A percentile compares a stretch with the other conserved stretches of the same genome.
Evolutionary conservation across 208 protist species (phyloP).

Genomic region (Lotmaria passim): DNA sequence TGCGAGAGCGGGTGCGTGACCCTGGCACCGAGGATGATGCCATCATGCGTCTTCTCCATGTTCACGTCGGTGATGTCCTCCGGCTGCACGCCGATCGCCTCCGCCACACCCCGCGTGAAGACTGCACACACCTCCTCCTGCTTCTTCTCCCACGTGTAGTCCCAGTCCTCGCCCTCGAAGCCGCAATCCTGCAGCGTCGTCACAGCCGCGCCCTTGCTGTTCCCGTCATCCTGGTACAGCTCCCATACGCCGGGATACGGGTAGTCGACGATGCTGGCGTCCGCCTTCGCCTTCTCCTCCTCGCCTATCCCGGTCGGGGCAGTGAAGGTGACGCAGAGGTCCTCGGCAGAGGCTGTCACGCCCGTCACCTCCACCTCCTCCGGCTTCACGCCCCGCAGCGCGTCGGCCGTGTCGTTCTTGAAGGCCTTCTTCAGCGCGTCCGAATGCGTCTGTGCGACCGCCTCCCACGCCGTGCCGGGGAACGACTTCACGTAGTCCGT

Average conservation of each 20-base stretch:
- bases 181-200: constrained; percentile 42
- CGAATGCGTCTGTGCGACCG: constrained; percentile 24
- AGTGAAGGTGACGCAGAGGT: constrained; percentile 28
- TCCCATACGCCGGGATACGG: constrained; percentile 48
- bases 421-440: constrained; percentile 48
- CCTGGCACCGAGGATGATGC: constrained; percentile 34
- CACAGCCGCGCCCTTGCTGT: constrained; percentile 11
- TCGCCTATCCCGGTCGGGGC: constrained; percentile 22
- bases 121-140: constrained; percentile 35
- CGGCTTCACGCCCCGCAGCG: constrained; percentile 27
- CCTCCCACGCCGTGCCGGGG: constrained; percentile 41
- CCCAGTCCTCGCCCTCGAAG: constrained; percentile 64
- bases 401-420: constrained; percentile 42
- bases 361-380: constrained; percentile 22
- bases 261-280: constrained; percentile 30
- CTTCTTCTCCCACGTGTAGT: constrained; percentile 43
- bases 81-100: constrained; percentile 37
- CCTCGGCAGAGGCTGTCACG: constrained; percentile 12
- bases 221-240: constrained; percentile 27
- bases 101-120: constrained; percentile 41
- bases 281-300: constrained; percentile 26
- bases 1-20: constrained; percentile 42
- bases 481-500: constrained; percentile 34
- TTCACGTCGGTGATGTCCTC: constrained; percentile 35
- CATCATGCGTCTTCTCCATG: constrained; percentile 29